These are phyloP conservation scores for Cladosporium austrohemisphaericum DNA, from an alignment of 2,329 filamentous ascomycete genomes.

Conservation along the genomic window DNA sequence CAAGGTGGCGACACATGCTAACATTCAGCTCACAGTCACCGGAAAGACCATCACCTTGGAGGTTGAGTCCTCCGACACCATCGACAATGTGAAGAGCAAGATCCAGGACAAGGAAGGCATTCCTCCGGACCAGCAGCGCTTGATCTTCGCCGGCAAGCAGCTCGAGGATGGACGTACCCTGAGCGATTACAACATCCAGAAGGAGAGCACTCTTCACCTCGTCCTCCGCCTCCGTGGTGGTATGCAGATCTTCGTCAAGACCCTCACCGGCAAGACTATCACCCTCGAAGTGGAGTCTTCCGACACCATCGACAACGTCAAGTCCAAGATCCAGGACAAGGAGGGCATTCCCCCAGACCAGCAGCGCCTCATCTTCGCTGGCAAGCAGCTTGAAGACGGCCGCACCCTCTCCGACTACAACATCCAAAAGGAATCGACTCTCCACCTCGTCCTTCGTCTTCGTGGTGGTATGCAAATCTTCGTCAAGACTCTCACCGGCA, in stretches of 20 bases:
- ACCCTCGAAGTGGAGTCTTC: conserved; percentile 85
- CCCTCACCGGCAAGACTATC: conserved; percentile 79
- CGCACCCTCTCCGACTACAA: conserved; percentile 93
- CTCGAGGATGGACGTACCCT: conserved; percentile 90
- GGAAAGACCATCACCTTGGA: conserved; percentile 67
- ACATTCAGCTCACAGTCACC: conserved; percentile 49
- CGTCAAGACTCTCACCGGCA: conserved; percentile 99
- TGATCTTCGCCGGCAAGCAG: conserved; percentile 96
- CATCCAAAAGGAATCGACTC: conserved; percentile 92
- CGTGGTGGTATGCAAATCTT: conserved; percentile 80
- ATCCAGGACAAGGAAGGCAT: conserved; percentile 98
- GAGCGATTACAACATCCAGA: conserved; percentile 88
- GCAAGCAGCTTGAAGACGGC: conserved; percentile 64
- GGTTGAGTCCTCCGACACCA: conserved; percentile 74
- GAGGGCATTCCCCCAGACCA: conserved; percentile 91
- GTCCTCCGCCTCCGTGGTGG: conserved; percentile 60
- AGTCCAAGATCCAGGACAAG: conserved; percentile 79
- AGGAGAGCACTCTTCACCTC: conserved; percentile 64
- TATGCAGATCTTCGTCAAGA: conserved; percentile 60
- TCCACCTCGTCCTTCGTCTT: conserved; percentile 92
- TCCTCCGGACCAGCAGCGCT: conserved; percentile 88
- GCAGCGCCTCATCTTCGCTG: conserved; percentile 70
- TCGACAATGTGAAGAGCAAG: conserved; percentile 95
- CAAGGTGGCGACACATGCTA: conserved; percentile 30
- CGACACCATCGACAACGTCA: conserved; percentile 92